Conservation (phyloP, 2,329 filamentous ascomycete species). For the Bipolaris sorokiniana region DNA sequence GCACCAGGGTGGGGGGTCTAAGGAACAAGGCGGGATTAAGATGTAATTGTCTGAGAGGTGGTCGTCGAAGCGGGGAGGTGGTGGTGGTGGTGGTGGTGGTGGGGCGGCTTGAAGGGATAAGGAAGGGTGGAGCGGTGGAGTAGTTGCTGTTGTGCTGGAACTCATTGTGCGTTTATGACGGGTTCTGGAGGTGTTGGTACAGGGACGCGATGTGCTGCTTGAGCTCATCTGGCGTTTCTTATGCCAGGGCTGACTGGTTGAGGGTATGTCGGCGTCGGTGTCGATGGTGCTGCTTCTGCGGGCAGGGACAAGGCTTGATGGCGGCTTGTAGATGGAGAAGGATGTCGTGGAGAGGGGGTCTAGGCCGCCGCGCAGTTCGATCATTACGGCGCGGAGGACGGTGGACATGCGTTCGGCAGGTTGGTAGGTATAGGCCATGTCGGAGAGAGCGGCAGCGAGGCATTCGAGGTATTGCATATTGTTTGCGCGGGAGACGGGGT, state of each 20-base stretch:
- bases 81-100: slow-evolving; percentile 5
- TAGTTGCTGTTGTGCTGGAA: slow-evolving; percentile 3
- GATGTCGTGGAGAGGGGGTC: slow-evolving; percentile 13
- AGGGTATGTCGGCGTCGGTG: slow-evolving; percentile 20
- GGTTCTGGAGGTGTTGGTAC: slow-evolving; percentile 21
- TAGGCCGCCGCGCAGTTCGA: slow-evolving; percentile 50
- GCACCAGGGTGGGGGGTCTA: slow-evolving; percentile 35
- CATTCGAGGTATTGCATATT: slow-evolving; percentile 61
- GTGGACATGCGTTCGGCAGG: slow-evolving; percentile 62
- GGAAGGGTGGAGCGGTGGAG: slow-evolving; percentile 16
- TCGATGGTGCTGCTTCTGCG: slow-evolving; percentile 36
- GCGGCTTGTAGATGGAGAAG: slow-evolving; percentile 37
- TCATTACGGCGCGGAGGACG: slow-evolving; percentile 60
- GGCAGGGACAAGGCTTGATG: slow-evolving; percentile 36
- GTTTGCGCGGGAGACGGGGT: slow-evolving; percentile 47
- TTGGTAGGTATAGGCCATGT: slow-evolving; percentile 61
- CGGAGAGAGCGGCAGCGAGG: slow-evolving; percentile 58
- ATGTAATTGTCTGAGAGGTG: slow-evolving; percentile 33
- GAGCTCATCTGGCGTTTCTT: slow-evolving; percentile 40
- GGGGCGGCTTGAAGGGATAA: slow-evolving; percentile 23
- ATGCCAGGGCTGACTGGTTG: slow-evolving; percentile 4
- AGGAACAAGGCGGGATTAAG: slow-evolving; percentile 37
- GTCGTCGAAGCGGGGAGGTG: slow-evolving; percentile 21
- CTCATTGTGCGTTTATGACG: slow-evolving; percentile 10
- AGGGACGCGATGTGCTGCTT: slow-evolving; percentile 10